Percentiles rank a stretch among this genome's conserved stretches.
These are phyloP conservation scores for Diaporthe destruens DNA, from an alignment of 2,329 filamentous ascomycete species.

Conservation along the genomic window DNA sequence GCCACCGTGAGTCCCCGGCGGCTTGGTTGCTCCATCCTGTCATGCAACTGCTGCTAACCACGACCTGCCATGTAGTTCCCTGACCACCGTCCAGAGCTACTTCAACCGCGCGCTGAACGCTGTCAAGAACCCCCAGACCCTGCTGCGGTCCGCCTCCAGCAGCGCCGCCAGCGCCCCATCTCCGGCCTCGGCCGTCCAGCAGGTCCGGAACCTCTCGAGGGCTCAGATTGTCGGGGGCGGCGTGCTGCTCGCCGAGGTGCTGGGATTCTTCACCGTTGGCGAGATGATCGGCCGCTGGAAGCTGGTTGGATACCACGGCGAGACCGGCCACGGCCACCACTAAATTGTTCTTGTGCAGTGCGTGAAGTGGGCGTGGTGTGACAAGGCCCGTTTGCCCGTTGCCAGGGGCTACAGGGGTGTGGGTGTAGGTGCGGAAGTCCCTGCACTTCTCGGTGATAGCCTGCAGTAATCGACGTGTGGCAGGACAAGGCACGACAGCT, in stretches of 20 bases:
- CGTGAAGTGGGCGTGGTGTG: slow-evolving; percentile 1
- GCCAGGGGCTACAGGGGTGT: no score
- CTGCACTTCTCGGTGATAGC: slow-evolving; percentile 7
- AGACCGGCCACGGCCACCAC: slow-evolving; percentile 70
- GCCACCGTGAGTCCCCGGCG: slow-evolving; percentile 81
- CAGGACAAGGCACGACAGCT: slow-evolving; percentile 26
- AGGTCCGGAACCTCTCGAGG: slow-evolving; percentile 76
- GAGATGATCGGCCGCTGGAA: slow-evolving; percentile 98
- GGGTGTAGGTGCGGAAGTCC: slow-evolving; percentile 10
- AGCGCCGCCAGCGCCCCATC: slow-evolving; percentile 62
- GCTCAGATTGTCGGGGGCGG: slow-evolving; percentile 79
- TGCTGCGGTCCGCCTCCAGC: slow-evolving; percentile 69
- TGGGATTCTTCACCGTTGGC: slow-evolving; percentile 98
- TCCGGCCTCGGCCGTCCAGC: slow-evolving; percentile 52
- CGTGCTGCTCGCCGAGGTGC: slow-evolving; percentile 84
- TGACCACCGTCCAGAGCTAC: slow-evolving; percentile 88
- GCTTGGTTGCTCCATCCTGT: background rate
- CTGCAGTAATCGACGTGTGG: slow-evolving; percentile 28
- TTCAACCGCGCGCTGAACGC: slow-evolving; percentile 81
- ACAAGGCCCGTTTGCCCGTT: background rate
- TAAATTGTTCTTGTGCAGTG: slow-evolving; percentile 49
- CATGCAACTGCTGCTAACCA: slow-evolving; percentile 23
- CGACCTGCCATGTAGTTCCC: slow-evolving; percentile 64
- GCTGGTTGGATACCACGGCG: slow-evolving; percentile 90
- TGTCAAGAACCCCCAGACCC: slow-evolving; percentile 74